Base-by-base conservation (phyloP, 768 basidiomycete genomes). In the Pholiota conissans region DNA sequence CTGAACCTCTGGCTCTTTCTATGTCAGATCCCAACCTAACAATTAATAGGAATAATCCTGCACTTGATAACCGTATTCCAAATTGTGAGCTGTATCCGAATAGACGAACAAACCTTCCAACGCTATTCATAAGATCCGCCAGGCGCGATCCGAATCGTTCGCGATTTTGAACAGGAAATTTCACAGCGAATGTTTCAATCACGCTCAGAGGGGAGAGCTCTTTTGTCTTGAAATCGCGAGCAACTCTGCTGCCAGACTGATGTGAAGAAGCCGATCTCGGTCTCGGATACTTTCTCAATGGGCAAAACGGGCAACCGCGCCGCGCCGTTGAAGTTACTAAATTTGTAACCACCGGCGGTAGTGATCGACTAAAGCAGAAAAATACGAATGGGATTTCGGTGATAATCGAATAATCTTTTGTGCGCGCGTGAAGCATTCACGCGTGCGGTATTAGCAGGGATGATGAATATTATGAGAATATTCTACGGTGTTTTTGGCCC, bases 81-180 rank as follows among this genome's bases (percentile, higher is more conserved):
- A 53, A 50, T 37, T 27, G 20, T 55, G 61, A 49, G 60, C 50
- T 27, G 27, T 52, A 60, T 24, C 63, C 58, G 63, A 61, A 59
- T 45, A 63, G 37, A 57, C 58, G 63, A 61, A 59, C 49, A 63
- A 40, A 57, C 28, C 42, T 46, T 48, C 26, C 32, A 29, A 57
- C 5, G 18, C 48, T 60, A 62, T 63, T 60, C 30, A 54, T 62
- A 61, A 63, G 61, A 64, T 53, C 65, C 63, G 65, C 26, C 47
- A 30, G 58, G 39, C 56, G 58, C 65, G 63, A 65, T 67, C 65
- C 65, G 65, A 61, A 58, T 53, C 35, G 32, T 32, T 61, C 63
- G 65, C 65, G 62, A 67, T 65, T 63, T 54, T 59, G 48, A n/a
- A 46, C 62, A 54, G 46, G 54, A 39, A 26, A 48, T 47, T 46